Evolutionary conservation across 352 stramenopile species (phyloP).

Genomic region (Phytophthora podocarpi): DNA sequence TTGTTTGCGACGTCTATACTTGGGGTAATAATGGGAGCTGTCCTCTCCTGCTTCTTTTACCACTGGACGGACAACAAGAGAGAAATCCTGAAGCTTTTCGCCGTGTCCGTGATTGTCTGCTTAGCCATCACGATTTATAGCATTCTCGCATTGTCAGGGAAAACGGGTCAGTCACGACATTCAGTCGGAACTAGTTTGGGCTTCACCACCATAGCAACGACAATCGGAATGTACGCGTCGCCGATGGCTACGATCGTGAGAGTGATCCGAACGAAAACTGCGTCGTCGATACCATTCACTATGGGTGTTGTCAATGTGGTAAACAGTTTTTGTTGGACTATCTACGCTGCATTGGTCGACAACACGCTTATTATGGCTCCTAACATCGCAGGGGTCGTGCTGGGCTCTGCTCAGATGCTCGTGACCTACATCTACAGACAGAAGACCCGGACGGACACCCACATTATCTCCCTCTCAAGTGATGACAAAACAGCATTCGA

Average conservation of each 20-base stretch:
- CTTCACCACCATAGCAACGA: slow-evolving; percentile 37
- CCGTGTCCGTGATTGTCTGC: slow-evolving; percentile 31
- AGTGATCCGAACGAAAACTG: no score
- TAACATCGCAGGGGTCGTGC: slow-evolving; percentile 25
- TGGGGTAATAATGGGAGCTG: slow-evolving; percentile 28
- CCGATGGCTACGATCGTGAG: no score
- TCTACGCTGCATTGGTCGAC: no score
- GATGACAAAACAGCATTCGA: neutral
- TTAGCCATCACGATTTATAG: slow-evolving; percentile 45
- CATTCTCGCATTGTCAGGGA: slow-evolving; percentile 33
- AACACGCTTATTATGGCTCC: slow-evolving; percentile 36
- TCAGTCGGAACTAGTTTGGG: slow-evolving; percentile 17
- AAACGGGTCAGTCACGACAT: slow-evolving; percentile 25
- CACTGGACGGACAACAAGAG: slow-evolving; percentile 35
- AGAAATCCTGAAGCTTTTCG: slow-evolving; percentile 27
- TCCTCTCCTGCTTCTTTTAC: slow-evolving; percentile 45
- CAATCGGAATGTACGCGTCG: slow-evolving; percentile 40
- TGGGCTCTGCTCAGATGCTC: slow-evolving; percentile 20
- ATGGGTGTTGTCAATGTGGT: no score
- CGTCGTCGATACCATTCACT: no score
- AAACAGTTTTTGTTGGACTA: no score
- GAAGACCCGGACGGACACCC: no score
- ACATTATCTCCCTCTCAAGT: neutral
- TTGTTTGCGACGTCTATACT: slow-evolving; percentile 39
- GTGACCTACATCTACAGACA: slow-evolving; percentile 23